Evolutionary conservation across 2,329 filamentous ascomycete species (phyloP).

Genomic region (Curvularia spicifera): DNA sequence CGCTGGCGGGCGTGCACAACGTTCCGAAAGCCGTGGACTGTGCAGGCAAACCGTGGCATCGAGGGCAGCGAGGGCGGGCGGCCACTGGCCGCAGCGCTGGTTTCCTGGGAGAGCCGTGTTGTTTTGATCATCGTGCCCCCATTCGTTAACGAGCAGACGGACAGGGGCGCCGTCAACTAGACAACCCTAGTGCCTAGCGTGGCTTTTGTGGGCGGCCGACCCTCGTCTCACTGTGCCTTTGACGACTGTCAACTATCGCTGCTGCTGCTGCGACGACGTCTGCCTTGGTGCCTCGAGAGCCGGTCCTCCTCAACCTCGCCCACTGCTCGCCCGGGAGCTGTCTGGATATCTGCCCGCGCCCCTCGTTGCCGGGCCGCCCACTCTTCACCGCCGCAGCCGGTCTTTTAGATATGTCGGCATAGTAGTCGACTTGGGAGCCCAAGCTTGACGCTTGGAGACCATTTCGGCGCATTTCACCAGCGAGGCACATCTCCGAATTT

Average conservation of each 20-base stretch:
- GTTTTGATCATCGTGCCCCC: constrained; percentile 24
- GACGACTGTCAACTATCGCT: constrained; percentile 14
- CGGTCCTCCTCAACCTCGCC: constrained; percentile 12
- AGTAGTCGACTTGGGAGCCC: constrained; percentile 35
- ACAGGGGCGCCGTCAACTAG: constrained; percentile 24
- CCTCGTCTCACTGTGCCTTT: constrained; percentile 18
- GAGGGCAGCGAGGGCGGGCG: constrained; percentile 1
- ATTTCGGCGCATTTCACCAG: constrained; percentile 18
- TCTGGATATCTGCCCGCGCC: constrained; percentile 1
- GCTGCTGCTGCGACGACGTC: constrained; percentile 8
- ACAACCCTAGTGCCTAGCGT: constrained; percentile 23
- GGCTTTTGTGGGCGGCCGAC: constrained; percentile 26
- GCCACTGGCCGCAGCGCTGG: constrained; percentile 17
- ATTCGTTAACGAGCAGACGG: constrained; percentile 16
- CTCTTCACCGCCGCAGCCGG: constrained; percentile 27
- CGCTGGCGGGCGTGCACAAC: not conserved
- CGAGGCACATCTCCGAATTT: constrained; percentile 3
- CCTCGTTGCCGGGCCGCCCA: constrained; percentile 12
- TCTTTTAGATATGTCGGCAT: constrained; percentile 36
- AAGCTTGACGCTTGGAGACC: constrained; percentile 39
- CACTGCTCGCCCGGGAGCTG: constrained; percentile 2
- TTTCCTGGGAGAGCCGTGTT: constrained; percentile 27
- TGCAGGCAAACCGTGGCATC: not conserved
- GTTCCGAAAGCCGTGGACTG: constrained; percentile 8
- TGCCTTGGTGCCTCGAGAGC: constrained; percentile 11